A percentile compares a stretch with the other conserved stretches of the same genome.
These are phyloP conservation scores for Eutypa lata DNA, from an alignment of 2,329 filamentous ascomycete species.

Conservation along the genomic window DNA sequence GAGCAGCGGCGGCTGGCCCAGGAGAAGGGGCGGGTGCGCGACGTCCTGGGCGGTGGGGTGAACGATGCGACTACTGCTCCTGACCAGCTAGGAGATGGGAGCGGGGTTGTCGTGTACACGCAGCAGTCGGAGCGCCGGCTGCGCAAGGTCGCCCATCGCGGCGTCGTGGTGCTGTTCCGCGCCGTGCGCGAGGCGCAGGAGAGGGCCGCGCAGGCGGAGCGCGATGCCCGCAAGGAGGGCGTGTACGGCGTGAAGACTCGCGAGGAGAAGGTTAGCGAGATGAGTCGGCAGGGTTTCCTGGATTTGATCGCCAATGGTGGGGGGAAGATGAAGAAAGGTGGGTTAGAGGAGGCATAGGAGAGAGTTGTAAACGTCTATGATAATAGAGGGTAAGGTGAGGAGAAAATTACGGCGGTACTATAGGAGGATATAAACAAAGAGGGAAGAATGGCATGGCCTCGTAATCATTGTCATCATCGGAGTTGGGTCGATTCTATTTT, in stretches of 20 bases:
- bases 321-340: slow-evolving; percentile 56
- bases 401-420: not conserved
- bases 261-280: slow-evolving; percentile 87
- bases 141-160: slow-evolving; percentile 84
- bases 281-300: slow-evolving; percentile 95
- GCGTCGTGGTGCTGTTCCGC: slow-evolving; percentile 96
- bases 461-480: slow-evolving; percentile 15
- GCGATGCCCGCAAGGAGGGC: slow-evolving; percentile 65
- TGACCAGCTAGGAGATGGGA: slow-evolving; percentile 46
- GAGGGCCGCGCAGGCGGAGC: slow-evolving; percentile 75
- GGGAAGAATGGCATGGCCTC: slow-evolving; percentile 2
- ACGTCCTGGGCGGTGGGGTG: slow-evolving; percentile 65
- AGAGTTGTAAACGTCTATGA: not conserved
- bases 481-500: slow-evolving; percentile 16
- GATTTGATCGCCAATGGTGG: slow-evolving; percentile 75
- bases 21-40: slow-evolving; percentile 84
- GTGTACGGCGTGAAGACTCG: slow-evolving; percentile 75
- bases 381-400: slow-evolving; percentile 26
- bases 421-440: no score
- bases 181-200: slow-evolving; percentile 91
- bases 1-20: slow-evolving; percentile 75
- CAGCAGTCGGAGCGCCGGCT: slow-evolving; percentile 74
- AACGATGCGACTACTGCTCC: no score
- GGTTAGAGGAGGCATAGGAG: slow-evolving; percentile 53
- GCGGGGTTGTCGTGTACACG: slow-evolving; percentile 47